phyloP scores from a whole-genome alignment of 106 monocot species.

The Posidonia australis region DNA sequence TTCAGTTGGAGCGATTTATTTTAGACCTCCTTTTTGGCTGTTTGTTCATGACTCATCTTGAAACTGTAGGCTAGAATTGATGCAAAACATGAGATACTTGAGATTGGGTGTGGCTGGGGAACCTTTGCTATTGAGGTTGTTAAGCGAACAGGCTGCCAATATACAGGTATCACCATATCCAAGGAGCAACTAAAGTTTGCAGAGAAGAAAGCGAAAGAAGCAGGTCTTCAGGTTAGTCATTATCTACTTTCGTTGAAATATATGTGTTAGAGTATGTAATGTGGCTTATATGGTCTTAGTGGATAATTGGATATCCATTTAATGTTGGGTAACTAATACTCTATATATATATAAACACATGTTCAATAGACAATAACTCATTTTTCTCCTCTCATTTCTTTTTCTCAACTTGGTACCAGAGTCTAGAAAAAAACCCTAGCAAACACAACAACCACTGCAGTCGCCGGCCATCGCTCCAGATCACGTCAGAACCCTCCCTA shows the following conservation, averaged over 20 bases:
- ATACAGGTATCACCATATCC: conserved; percentile 88
- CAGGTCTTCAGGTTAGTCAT: conserved; percentile 64
- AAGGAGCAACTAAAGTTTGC: conserved; percentile 76
- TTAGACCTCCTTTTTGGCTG: background rate
- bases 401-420: too few species aligned
- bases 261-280: too few species aligned
- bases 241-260: background rate
- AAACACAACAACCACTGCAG: too few species aligned
- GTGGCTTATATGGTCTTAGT: too few species aligned
- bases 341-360: too few species aligned
- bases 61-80: conserved; percentile 59
- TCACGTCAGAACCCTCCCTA: too few species aligned
- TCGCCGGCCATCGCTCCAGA: too few species aligned
- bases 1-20: background rate
- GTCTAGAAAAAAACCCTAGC: too few species aligned
- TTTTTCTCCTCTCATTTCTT: too few species aligned
- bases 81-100: conserved; percentile 70
- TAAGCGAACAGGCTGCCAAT: conserved; percentile 75
- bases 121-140: conserved; percentile 75
- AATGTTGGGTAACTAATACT: too few species aligned
- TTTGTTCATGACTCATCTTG: background rate
- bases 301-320: too few species aligned
- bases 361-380: too few species aligned
- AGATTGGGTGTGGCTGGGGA: conserved; percentile 97
- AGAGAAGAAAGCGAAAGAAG: conserved; percentile 51